Conservation (phyloP, 2,329 filamentous ascomycete species). For the Alternaria triticina region DNA sequence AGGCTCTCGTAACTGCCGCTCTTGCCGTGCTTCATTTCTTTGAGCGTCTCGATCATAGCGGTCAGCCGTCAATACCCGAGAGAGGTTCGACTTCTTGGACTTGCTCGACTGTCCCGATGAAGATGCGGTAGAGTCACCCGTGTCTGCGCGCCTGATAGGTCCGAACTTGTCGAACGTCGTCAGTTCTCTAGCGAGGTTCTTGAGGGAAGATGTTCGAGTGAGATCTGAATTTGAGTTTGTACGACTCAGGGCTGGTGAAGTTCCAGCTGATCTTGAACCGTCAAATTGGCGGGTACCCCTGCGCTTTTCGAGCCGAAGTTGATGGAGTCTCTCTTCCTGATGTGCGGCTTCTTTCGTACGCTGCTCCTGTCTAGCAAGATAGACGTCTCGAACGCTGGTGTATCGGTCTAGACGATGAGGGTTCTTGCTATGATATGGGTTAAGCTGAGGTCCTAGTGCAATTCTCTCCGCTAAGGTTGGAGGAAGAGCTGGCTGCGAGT, state of each 20-base stretch:
- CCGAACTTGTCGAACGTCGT: conserved; percentile 7
- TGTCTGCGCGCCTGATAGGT: conserved; percentile 9
- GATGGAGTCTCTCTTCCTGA: conserved; percentile 12
- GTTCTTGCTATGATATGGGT: conserved; percentile 10
- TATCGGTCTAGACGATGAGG: conserved; percentile 1
- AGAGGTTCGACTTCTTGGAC: conserved; percentile 10
- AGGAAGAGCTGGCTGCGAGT: conserved; percentile 4
- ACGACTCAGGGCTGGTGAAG: conserved; percentile 17
- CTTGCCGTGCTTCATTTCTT: conserved; percentile 44
- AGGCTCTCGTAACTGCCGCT: conserved; percentile 38
- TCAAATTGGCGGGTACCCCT: conserved; percentile 23
- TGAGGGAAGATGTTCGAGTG: conserved; percentile 1
- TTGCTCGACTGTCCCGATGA: conserved; percentile 10
- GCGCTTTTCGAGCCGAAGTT: conserved; percentile 8
- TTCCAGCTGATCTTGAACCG: conserved; percentile 26
- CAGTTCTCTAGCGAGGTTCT: not conserved
- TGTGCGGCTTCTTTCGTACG: conserved; percentile 6
- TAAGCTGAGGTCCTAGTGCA: conserved; percentile 8
- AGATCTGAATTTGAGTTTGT: conserved; percentile 16
- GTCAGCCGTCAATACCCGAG: conserved; percentile 12
- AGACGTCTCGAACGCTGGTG: not conserved
- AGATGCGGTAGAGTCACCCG: conserved; percentile 11
- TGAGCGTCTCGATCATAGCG: conserved; percentile 43
- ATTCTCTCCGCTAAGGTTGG: conserved; percentile 12
- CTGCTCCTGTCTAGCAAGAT: conserved; percentile 5